These are phyloP conservation scores for Tetrapisispora arboricola DNA, from an alignment of 805 yeast species.

Conservation along the genomic window DNA sequence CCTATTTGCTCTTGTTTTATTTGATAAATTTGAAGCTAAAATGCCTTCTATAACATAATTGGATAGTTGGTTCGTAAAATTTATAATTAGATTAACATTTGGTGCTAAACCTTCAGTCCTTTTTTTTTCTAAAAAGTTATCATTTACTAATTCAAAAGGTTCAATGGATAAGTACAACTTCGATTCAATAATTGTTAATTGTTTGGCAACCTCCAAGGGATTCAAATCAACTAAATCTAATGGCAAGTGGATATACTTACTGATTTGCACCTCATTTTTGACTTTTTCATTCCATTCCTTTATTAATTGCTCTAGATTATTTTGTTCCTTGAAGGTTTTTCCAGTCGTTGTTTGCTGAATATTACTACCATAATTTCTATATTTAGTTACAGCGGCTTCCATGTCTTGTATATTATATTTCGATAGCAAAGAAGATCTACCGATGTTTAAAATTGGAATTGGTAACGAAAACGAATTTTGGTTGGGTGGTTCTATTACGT, in stretches of 20 bases:
- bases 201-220: conserved; percentile 68
- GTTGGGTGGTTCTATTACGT: conserved; percentile 27
- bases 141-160: conserved; percentile 57
- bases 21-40: conserved; percentile 39
- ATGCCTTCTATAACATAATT: conserved; percentile 65
- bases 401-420: conserved; percentile 27
- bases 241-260: conserved; percentile 7
- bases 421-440: conserved; percentile 31
- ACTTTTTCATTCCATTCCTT: conserved; percentile 5
- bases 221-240: conserved; percentile 37
- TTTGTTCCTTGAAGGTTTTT: not conserved
- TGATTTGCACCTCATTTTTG: not conserved
- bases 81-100: conserved; percentile 48
- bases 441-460: conserved; percentile 22
- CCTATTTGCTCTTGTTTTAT: conserved; percentile 42
- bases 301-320: conserved; percentile 1
- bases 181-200: conserved; percentile 62
- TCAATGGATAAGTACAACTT: conserved; percentile 51
- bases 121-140: conserved; percentile 50
- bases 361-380: conserved; percentile 27
- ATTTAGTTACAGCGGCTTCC: conserved; percentile 42
- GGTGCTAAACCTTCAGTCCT: conserved; percentile 51
- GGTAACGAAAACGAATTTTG: conserved; percentile 33
- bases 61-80: conserved; percentile 62
- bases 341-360: not conserved